Percentiles rank a stretch among this genome's conserved stretches.
Evolutionary conservation across 352 stramenopile genomes (phyloP).

Genomic region (Globisporangium cylindrosporum): DNA sequence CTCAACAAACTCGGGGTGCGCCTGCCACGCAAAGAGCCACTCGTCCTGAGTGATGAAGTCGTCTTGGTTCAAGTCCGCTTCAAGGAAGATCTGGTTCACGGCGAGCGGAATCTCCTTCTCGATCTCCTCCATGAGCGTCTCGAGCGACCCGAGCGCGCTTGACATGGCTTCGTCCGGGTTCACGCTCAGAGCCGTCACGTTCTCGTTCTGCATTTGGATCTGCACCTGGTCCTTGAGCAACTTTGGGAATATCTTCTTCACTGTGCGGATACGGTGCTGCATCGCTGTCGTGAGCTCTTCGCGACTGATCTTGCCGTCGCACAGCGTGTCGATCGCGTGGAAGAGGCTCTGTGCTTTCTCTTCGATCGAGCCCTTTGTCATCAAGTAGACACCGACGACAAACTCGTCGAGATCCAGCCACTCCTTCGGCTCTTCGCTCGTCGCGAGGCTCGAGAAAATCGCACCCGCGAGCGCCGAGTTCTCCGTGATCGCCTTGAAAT

Average conservation of each 20-base stretch:
- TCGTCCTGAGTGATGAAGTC: conserved; percentile 79
- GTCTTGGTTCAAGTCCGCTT: conserved; percentile 73
- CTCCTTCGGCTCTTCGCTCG: conserved; percentile 44
- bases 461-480: conserved; percentile 62
- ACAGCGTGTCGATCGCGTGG: conserved; percentile 59
- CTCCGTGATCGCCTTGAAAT: conserved; percentile 57
- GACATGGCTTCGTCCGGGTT: conserved; percentile 50
- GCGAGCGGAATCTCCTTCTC: conserved; percentile 80
- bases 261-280: conserved; percentile 61
- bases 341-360: conserved; percentile 80
- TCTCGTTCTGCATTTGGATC: conserved; percentile 54
- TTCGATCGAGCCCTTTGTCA: conserved; percentile 77
- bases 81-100: conserved; percentile 82
- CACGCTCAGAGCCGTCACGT: conserved; percentile 31
- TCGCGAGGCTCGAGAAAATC: conserved; percentile 77
- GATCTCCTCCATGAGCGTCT: conserved; percentile 72
- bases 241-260: conserved; percentile 76
- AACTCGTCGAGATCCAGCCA: conserved; percentile 80
- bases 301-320: conserved; percentile 72
- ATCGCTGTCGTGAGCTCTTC: conserved; percentile 74
- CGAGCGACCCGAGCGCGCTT: conserved; percentile 52
- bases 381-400: conserved; percentile 75
- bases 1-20: conserved; percentile 79
- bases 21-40: conserved; percentile 79
- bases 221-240: conserved; percentile 68